Base-by-base conservation (phyloP, 2,329 filamentous ascomycete species). In the Aspergillus brunneoviolaceus region DNA sequence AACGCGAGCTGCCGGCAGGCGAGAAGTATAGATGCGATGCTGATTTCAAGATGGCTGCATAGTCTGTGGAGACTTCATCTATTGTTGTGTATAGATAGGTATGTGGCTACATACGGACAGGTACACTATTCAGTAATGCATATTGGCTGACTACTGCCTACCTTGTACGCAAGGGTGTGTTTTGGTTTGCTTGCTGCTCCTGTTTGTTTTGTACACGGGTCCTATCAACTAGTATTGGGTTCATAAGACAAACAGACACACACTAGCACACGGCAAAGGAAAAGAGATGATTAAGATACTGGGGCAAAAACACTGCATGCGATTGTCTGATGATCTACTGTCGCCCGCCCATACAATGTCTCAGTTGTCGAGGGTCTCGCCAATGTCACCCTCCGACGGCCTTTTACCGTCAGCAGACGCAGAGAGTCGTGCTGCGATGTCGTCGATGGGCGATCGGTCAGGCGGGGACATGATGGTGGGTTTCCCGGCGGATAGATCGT, bases 371-470 rank as follows among this genome's bases (percentile, higher is more conserved):
- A 45, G 19, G 49, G 16, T 51, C 11, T 51, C 49, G 33, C 33
- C 49, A 33, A 55, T 48, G 29, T 63, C 63, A 53, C 69, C 67
- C 47, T 72, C 67, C 31, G 69, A 71, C 2, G 51, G 14, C 45
- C 51, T 64, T 61, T 74, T 73, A 33, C 65, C 69, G 31, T 72
- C 68, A 21, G 69, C 68, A 35, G 67, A 55, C 10, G 67, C 69
- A 47, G 67, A 48, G 55, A 67, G 55, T n/a, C 63, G 56, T 57
- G 73, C 70, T 6, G 69, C 51, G 19, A 61, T 58, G 12, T 63
- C 55, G 5, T 72, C 70, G 31, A 68, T 23, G 45, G 64, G 39
- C 16, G 39, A 45, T 45, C 39, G 42, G 4, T 60, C 60, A 29
- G 69, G 62, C 19, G 63, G 47, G 19, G 63, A 55, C 19, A 58